Evolutionary conservation across 129 eudicot genomes (phyloP).

Genomic region (Apium graveolens): DNA sequence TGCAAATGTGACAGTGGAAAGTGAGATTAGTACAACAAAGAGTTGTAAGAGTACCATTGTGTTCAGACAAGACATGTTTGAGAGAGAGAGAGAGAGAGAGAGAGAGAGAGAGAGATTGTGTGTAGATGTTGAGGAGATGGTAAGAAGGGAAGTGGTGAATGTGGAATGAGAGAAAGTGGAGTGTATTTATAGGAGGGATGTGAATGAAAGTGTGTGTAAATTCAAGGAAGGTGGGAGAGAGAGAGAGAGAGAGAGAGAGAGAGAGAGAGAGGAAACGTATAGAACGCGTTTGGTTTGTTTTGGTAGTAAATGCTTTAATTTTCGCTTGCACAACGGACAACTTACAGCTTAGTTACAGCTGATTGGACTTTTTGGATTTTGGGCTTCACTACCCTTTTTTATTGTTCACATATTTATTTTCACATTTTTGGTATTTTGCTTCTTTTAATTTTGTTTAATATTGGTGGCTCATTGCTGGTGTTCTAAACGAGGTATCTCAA

Average conservation of each 20-base stretch:
- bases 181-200: background rate
- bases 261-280: background rate
- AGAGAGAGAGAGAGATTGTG: background rate
- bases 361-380: background rate
- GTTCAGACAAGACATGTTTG: background rate
- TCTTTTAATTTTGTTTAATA: no score
- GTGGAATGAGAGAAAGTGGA: background rate
- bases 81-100: background rate
- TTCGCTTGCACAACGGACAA: background rate
- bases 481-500: no score
- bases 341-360: constrained; percentile 4
- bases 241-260: background rate
- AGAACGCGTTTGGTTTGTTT: background rate
- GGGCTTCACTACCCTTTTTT: background rate
- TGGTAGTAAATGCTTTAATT: background rate
- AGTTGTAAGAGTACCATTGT: background rate
- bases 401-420: background rate
- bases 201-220: background rate
- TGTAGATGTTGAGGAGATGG: background rate
- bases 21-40: constrained; percentile 17
- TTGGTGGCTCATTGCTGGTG: no score
- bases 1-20: constrained; percentile 25
- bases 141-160: background rate
- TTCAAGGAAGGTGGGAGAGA: background rate
- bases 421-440: no score